phyloP scores from a whole-genome alignment of 768 basidiomycete genomes.

The Daedaleopsis sinensis region DNA sequence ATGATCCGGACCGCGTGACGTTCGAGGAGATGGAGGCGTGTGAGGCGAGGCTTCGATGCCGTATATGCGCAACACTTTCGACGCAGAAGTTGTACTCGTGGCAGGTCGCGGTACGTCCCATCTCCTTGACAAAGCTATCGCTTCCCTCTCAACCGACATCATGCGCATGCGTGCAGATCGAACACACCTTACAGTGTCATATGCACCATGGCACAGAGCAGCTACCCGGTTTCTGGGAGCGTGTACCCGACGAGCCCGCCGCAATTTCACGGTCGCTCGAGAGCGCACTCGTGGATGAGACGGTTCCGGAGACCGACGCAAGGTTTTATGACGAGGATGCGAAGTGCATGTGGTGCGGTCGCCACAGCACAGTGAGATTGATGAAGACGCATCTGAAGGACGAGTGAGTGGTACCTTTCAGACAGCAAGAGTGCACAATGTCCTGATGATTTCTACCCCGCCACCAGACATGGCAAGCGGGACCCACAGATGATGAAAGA shows the following conservation, averaged over 20 bases:
- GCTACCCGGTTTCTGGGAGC: neutral
- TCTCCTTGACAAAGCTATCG: neutral
- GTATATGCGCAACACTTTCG: neutral
- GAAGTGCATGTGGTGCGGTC: neutral
- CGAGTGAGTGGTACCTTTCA: neutral
- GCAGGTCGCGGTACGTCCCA: neutral
- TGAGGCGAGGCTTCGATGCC: neutral
- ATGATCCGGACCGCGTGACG: constrained; percentile 7
- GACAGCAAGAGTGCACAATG: neutral
- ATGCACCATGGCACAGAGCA: neutral
- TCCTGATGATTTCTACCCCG: neutral
- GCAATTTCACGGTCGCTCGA: neutral
- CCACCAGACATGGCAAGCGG: neutral
- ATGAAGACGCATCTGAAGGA: neutral
- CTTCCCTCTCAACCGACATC: neutral
- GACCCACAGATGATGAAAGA: neutral
- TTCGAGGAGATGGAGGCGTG: constrained; percentile 7
- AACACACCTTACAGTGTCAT: neutral
- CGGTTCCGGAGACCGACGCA: neutral
- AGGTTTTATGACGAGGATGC: neutral
- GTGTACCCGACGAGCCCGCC: neutral
- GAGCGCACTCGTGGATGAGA: neutral
- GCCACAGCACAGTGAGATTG: neutral
- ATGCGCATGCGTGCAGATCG: neutral
- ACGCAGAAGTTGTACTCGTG: neutral